Percentiles rank a stretch among this genome's conserved stretches.
phyloP scores from a whole-genome alignment of 2,329 filamentous ascomycete species.

The Clonostachys byssicola region DNA sequence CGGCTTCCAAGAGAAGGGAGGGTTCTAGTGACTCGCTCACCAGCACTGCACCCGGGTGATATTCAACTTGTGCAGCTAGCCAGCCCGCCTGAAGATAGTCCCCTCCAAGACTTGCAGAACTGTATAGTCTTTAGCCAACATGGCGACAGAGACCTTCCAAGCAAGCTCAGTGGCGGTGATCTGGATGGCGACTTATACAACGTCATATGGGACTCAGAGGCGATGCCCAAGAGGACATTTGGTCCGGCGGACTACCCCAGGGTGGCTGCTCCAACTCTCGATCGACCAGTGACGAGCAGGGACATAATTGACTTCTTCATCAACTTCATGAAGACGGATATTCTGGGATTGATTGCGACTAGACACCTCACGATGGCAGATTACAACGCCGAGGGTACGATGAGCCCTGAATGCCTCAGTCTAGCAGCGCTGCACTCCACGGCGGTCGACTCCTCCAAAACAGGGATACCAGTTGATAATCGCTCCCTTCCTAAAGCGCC shows the following conservation, averaged over 20 bases:
- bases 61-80: conserved; percentile 63
- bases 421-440: conserved; percentile 65
- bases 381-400: conserved; percentile 43
- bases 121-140: conserved; percentile 75
- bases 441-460: conserved; percentile 74
- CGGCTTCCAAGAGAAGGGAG: conserved; percentile 22
- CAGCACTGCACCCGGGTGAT: conserved; percentile 78
- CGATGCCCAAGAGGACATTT: conserved; percentile 37
- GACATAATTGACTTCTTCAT: conserved; percentile 83
- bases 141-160: conserved; percentile 71
- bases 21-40: conserved; percentile 71
- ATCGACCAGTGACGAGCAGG: conserved; percentile 47
- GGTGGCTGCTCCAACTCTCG: conserved; percentile 51
- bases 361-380: conserved; percentile 64
- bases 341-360: conserved; percentile 61
- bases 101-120: conserved; percentile 60
- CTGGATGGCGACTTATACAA: conserved; percentile 82
- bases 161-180: conserved; percentile 75
- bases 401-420: conserved; percentile 40
- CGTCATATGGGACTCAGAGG: conserved; percentile 64
- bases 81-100: conserved; percentile 54
- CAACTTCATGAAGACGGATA: conserved; percentile 67
- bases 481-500: conserved; percentile 31
- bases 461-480: conserved; percentile 56
- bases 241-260: conserved; percentile 67